Evolutionary conservation across 352 stramenopile genomes (phyloP).

Genomic region (Globisporangium echinulatum): DNA sequence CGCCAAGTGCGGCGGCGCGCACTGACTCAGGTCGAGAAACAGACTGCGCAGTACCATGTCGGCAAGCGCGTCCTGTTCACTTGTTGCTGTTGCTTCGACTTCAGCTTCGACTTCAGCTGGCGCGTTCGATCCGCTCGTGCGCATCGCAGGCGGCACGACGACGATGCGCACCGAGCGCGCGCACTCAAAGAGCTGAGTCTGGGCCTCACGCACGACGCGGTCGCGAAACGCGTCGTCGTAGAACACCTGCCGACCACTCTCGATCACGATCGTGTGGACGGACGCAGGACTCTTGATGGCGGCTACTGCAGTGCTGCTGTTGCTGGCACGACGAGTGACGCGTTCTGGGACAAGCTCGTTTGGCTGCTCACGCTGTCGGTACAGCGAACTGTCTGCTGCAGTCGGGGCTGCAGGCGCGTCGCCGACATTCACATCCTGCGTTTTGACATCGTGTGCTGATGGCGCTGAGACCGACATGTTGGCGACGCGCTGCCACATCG

Average conservation of each 20-base stretch:
- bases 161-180: slow-evolving; percentile 27
- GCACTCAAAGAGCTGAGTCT: slow-evolving; percentile 12
- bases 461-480: slow-evolving; percentile 22
- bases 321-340: not conserved
- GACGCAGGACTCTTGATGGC: not conserved
- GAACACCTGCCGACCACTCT: slow-evolving; percentile 35
- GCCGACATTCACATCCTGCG: slow-evolving; percentile 6
- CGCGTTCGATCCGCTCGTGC: not conserved
- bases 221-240: slow-evolving; percentile 45
- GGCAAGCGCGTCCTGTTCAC: slow-evolving; percentile 10
- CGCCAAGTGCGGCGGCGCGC: not conserved
- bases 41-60: slow-evolving; percentile 40
- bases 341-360: no score
- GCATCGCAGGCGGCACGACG: slow-evolving; percentile 12
- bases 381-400: no score
- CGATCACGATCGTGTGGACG: slow-evolving; percentile 25
- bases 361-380: no score
- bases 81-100: not conserved
- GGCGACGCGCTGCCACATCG: slow-evolving; percentile 51
- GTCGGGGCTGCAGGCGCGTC: no score
- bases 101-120: no score
- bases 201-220: slow-evolving; percentile 25
- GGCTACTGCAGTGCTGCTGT: not conserved
- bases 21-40: slow-evolving; percentile 38
- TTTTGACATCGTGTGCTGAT: slow-evolving; percentile 26